A percentile compares a stretch with the other conserved stretches of the same genome.
phyloP scores from a whole-genome alignment of 148 eudicot genomes.

The Silene uniflora region DNA sequence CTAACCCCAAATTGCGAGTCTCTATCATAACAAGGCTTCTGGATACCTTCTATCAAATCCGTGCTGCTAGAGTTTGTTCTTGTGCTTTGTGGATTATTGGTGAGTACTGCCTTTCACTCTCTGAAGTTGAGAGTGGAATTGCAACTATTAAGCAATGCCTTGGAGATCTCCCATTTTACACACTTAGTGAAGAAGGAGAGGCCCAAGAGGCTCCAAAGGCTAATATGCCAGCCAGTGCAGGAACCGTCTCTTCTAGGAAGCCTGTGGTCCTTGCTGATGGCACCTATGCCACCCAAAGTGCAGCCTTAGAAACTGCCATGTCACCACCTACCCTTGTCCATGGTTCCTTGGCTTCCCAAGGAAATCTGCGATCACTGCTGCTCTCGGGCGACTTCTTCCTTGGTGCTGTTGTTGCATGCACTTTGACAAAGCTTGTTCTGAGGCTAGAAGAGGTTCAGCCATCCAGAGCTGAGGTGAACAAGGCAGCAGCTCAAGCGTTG shows the following conservation, averaged over 20 bases:
- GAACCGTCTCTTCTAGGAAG: conserved; percentile 72
- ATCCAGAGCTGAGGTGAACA: conserved; percentile 78
- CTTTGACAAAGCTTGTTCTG: conserved; percentile 72
- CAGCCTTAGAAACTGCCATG: conserved; percentile 81
- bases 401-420: conserved; percentile 83
- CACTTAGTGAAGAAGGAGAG: conserved; percentile 67
- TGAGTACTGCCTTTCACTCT: conserved; percentile 85
- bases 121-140: conserved; percentile 89
- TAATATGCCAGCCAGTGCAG: conserved; percentile 54
- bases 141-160: conserved; percentile 84
- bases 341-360: conserved; percentile 63
- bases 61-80: conserved; percentile 83
- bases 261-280: conserved; percentile 98
- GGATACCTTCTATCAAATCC: conserved; percentile 92
- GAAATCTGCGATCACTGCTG: conserved; percentile 78
- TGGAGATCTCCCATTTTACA: conserved; percentile 88
- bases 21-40: conserved; percentile 81
- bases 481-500: conserved; percentile 47
- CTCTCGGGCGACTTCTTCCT: conserved; percentile 89
- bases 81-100: conserved; percentile 96
- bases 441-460: conserved; percentile 94
- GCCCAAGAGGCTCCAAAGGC: conserved; percentile 57
- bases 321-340: conserved; percentile 69
- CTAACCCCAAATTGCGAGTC: conserved; percentile 82
- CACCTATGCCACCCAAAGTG: conserved; percentile 95